phyloP scores from a whole-genome alignment of 164 flowering plant species.

The Umbellularia californica region DNA sequence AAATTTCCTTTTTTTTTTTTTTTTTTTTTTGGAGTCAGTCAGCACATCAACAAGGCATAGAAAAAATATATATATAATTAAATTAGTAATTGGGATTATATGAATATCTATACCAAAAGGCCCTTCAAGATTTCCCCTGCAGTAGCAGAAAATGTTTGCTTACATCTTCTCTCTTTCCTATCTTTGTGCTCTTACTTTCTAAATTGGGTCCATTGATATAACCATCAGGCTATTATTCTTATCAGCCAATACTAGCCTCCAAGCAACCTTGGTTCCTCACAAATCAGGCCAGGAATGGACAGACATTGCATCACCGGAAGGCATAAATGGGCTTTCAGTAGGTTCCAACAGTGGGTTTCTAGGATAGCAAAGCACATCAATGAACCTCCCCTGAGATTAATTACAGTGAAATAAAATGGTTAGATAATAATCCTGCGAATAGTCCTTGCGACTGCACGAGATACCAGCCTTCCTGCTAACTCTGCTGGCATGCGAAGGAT shows the following conservation, averaged over 20 bases:
- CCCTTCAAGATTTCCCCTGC: too few relatives aligned
- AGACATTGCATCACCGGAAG: not conserved
- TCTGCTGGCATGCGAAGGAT: conserved; percentile 64
- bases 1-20: too few relatives aligned
- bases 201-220: not conserved
- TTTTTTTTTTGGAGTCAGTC: too few relatives aligned
- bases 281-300: not conserved
- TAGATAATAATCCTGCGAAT: conserved; percentile 50
- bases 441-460: conserved; percentile 76
- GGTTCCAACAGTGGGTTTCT: not conserved
- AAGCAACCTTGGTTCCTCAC: not conserved
- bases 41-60: too few relatives aligned
- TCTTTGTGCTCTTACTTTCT: not conserved
- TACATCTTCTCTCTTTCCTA: too few relatives aligned
- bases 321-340: not conserved
- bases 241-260: not conserved
- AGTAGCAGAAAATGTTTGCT: too few relatives aligned
- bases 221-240: not conserved
- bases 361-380: not conserved
- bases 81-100: too few relatives aligned
- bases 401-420: conserved; percentile 5
- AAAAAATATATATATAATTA: too few relatives aligned
- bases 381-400: not conserved
- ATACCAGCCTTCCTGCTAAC: conserved; percentile 56
- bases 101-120: too few relatives aligned